A percentile compares a stretch with the other conserved stretches of the same genome.
These are phyloP conservation scores for Drechslerella dactyloides DNA, from an alignment of 2,329 filamentous ascomycete species.

Conservation along the genomic window DNA sequence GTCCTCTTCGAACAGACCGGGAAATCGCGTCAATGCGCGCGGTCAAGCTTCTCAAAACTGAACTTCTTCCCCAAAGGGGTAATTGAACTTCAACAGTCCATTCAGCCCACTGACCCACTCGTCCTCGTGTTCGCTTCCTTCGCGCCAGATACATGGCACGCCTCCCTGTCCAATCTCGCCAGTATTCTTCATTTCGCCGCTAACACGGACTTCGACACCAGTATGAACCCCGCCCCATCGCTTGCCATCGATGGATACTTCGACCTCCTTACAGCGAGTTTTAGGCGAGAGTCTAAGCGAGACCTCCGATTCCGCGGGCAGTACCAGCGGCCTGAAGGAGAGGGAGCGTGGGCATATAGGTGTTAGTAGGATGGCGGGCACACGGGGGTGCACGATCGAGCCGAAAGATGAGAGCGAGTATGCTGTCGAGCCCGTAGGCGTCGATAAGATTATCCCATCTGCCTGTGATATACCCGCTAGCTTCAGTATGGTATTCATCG, in stretches of 20 bases:
- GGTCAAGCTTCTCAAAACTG: conserved; percentile 15
- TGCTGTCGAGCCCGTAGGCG: conserved; percentile 91
- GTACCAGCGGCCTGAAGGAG: conserved; percentile 86
- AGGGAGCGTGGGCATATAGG: conserved; percentile 92
- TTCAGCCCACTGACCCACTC: conserved; percentile 97
- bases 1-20: too few relatives aligned
- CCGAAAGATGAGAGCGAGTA: conserved; percentile 94
- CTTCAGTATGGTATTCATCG: not conserved
- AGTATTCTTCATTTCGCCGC: conserved; percentile 79
- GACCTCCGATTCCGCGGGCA: conserved; percentile 84
- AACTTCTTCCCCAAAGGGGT: conserved; percentile 79
- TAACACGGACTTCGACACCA: conserved; percentile 87
- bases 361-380: conserved; percentile 85
- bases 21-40: too few relatives aligned
- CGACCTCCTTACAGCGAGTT: conserved; percentile 76
- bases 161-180: conserved; percentile 54
- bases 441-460: conserved; percentile 92
- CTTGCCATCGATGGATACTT: conserved; percentile 79
- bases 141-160: conserved; percentile 58
- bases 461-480: conserved; percentile 60
- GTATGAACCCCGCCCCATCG: conserved; percentile 69
- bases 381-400: conserved; percentile 90
- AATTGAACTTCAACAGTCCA: conserved; percentile 93
- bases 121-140: conserved; percentile 72
- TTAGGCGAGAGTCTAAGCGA: conserved; percentile 80